Evolutionary conservation across 441 rosid genomes (phyloP).

Genomic region (Pelargonium australe): DNA sequence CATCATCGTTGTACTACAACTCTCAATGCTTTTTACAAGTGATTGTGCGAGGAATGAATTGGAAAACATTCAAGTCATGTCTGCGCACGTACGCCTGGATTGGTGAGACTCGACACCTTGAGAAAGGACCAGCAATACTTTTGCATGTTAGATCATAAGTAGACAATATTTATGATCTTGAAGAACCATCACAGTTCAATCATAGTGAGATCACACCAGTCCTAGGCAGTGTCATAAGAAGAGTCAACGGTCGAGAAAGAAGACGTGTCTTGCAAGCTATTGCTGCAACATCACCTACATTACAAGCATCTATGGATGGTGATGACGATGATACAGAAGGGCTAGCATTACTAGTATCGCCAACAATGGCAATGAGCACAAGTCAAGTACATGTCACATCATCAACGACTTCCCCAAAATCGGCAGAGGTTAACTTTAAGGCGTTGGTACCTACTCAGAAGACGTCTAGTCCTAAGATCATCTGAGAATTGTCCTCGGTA

Average conservation of each 20-base stretch:
- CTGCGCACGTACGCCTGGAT: background rate
- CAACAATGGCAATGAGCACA: too few species aligned
- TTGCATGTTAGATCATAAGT: background rate
- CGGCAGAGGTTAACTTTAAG: too few species aligned
- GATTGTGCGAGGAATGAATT: background rate
- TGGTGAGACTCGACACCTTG: background rate
- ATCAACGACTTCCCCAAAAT: too few species aligned
- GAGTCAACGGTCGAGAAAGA: background rate
- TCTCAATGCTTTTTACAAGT: background rate
- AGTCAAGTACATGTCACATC: too few species aligned
- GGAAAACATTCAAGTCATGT: background rate
- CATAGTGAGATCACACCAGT: background rate
- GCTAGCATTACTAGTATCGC: too few species aligned
- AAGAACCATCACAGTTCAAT: background rate
- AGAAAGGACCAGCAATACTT: background rate
- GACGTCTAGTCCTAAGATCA: too few species aligned
- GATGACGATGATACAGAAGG: too few species aligned
- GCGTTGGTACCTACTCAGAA: too few species aligned
- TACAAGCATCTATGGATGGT: too few species aligned
- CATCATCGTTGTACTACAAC: background rate
- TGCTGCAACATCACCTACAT: too few species aligned
- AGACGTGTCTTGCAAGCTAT: too few species aligned
- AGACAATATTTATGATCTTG: background rate
- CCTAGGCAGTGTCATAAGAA: background rate
- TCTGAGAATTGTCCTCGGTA: too few species aligned